phyloP scores from a whole-genome alignment of 305 asterid species.

The Withania somnifera region DNA sequence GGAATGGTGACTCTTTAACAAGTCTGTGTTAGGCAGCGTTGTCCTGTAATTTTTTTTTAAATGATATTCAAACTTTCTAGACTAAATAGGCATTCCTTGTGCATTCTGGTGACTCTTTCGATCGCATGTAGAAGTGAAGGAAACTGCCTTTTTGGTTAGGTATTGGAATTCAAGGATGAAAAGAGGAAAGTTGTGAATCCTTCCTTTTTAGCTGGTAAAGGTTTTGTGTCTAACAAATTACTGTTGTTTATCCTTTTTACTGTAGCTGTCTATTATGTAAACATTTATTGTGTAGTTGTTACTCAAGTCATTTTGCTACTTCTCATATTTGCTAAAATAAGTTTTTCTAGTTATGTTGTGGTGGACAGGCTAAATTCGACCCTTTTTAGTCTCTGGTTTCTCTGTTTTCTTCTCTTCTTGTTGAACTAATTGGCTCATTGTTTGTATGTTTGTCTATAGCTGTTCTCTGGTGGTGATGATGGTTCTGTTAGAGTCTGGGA shows the following conservation, averaged over 20 bases:
- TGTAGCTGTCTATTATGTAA: not conserved
- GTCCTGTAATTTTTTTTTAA: not conserved
- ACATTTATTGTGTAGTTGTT: not conserved
- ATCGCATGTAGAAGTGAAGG: no score
- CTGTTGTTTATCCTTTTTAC: not conserved
- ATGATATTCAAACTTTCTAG: not conserved
- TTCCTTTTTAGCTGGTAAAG: not conserved
- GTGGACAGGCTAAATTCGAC: not conserved
- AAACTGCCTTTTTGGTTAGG: not conserved
- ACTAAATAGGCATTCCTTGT: not conserved
- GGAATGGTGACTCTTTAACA: not conserved
- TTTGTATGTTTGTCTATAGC: constrained; percentile 31
- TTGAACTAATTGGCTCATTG: not conserved
- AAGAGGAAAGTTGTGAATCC: not conserved
- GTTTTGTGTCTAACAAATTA: not conserved
- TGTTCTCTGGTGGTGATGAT: constrained; percentile 85
- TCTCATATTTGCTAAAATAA: not conserved
- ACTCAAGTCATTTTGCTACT: not conserved
- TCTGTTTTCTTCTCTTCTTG: not conserved
- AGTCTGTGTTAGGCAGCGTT: not conserved
- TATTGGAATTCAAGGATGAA: not conserved
- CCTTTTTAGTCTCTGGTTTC: not conserved
- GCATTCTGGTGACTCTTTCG: no score
- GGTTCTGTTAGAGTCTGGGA: constrained; percentile 71
- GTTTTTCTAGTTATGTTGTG: not conserved